Base-by-base conservation (phyloP, 176 grass and related monocot genomes). In the Panicum miliaceum region DNA sequence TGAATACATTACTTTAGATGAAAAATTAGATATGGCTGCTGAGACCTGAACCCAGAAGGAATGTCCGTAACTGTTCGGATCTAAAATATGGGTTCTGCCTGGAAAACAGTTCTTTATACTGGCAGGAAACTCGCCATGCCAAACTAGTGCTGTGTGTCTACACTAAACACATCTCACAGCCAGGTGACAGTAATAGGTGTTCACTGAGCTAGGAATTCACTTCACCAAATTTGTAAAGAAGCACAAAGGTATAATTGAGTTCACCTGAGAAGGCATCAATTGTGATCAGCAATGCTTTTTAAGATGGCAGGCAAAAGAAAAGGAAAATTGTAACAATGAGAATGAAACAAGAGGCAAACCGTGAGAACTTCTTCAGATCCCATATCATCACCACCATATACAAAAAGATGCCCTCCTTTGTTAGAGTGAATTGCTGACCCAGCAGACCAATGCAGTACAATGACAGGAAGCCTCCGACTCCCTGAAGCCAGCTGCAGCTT, bases 291-390 rank as follows among this genome's bases (percentile, higher is more conserved):
- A 48, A 27, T 46, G 40, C 42, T 12, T 71, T 71, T 26, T 46
- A 71, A 47, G 40, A 71, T 71, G 42, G n/a, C 41, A 46, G 6
- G 13, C 68, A 29, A 47, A 71, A 71, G 12, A 71, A 71, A 71
- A 27, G n/a, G 68, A 27, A 46, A 71, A 71, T 27, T 0, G 3
- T 71, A 71, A 59, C 36, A 32, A 77, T 71, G 53, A 86, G 25
- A 73, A 61, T 20, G 18, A 81, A 64, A 86, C 37, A 65, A 73
- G 70, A 22, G 19, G 81, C 84, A 72, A 90, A 98, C 95, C 87
- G 89, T 93, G 61, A 98, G 79, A 91, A 98, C 95, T 92, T 98
- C 95, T 86, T 98, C 95, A 90, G 95, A 98, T 47, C 95, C 95
- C 87, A 94, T 95, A 82, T 95, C 95, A 90, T 98, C 92, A 78